Conservation (phyloP, 352 stramenopile species). For the Thraustochytrium striatum region DNA sequence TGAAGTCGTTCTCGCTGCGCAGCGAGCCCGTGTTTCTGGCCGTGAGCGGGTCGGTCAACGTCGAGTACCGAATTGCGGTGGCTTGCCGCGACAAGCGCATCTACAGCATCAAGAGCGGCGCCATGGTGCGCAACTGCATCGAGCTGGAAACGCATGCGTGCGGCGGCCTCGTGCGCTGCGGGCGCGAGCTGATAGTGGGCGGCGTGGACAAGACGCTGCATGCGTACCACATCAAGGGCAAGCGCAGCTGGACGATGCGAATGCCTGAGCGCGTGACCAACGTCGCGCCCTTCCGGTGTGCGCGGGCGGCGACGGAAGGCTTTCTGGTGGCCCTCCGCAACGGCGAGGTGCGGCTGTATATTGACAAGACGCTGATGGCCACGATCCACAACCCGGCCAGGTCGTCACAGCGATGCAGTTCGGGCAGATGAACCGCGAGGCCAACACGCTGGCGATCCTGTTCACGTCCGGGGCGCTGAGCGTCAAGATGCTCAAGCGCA, state of each 20-base stretch:
- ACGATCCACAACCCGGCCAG: conserved; percentile 32
- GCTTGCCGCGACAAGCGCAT: conserved; percentile 75
- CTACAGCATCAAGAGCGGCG: conserved; percentile 81
- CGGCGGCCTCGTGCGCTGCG: conserved; percentile 68
- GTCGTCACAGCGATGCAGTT: conserved; percentile 72
- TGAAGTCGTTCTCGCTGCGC: conserved; percentile 35
- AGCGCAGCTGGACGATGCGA: conserved; percentile 79
- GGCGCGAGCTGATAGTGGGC: conserved; percentile 76
- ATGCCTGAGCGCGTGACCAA: conserved; percentile 75
- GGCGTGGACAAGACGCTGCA: conserved; percentile 76
- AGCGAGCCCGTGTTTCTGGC: conserved; percentile 38
- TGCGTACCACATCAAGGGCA: conserved; percentile 80
- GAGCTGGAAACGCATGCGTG: conserved; percentile 68
- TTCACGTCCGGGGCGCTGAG: conserved; percentile 62
- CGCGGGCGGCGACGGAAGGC: conserved; percentile 69
- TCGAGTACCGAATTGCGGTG: conserved; percentile 76
- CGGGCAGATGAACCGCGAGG: conserved; percentile 76
- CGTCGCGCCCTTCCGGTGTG: conserved; percentile 66
- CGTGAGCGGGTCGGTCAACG: conserved; percentile 56
- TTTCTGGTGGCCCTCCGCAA: conserved; percentile 74
- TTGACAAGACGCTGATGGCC: conserved; percentile 51
- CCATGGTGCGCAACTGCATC: conserved; percentile 74
- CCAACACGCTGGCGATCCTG: conserved; percentile 72
- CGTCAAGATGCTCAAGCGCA: conserved; percentile 80
- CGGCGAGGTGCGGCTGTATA: conserved; percentile 74